These are phyloP conservation scores for Claviceps africana DNA, from an alignment of 2,329 filamentous ascomycete species.

Conservation along the genomic window DNA sequence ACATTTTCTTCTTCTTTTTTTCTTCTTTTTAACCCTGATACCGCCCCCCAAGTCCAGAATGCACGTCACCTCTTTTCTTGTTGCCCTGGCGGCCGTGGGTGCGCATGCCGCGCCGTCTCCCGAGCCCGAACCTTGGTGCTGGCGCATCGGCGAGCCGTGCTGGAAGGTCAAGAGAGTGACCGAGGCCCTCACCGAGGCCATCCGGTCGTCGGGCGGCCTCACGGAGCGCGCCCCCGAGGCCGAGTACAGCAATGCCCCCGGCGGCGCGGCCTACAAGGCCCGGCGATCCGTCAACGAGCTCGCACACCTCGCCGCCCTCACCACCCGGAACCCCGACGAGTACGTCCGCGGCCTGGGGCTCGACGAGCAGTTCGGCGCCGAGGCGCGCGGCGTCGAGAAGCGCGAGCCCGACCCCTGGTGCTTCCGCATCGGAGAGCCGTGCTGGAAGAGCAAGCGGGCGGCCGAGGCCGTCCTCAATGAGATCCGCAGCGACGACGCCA, in stretches of 20 bases:
- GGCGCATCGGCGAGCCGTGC: slow-evolving; percentile 17
- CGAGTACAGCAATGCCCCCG: slow-evolving; percentile 19
- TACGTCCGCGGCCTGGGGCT: slow-evolving; percentile 21
- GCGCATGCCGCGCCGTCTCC: slow-evolving; percentile 15
- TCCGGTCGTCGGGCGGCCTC: slow-evolving; percentile 13
- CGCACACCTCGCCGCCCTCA: slow-evolving; percentile 20
- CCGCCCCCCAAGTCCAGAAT: neutral
- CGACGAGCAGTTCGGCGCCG: slow-evolving; percentile 11
- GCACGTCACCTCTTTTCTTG: slow-evolving; percentile 18
- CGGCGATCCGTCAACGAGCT: slow-evolving; percentile 25
- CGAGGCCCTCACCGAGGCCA: slow-evolving; percentile 10
- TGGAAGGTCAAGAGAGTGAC: slow-evolving; percentile 11
- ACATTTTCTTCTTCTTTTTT: neutral
- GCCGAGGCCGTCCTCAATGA: slow-evolving; percentile 22
- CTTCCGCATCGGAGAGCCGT: slow-evolving; percentile 12
- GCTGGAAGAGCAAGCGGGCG: slow-evolving; percentile 25
- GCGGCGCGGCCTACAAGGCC: slow-evolving; percentile 23
- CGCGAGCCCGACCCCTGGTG: slow-evolving; percentile 19
- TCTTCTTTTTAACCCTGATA: neutral
- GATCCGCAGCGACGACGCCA: slow-evolving; percentile 6
- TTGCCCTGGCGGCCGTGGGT: slow-evolving; percentile 25
- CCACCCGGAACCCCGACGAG: slow-evolving; percentile 14
- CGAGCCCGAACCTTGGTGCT: slow-evolving; percentile 12
- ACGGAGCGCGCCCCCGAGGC: slow-evolving; percentile 14
- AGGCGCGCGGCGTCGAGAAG: slow-evolving; percentile 8